Conservation (phyloP, 1,284 basidiomycete species). For the Neolentinus lepideus region DNA sequence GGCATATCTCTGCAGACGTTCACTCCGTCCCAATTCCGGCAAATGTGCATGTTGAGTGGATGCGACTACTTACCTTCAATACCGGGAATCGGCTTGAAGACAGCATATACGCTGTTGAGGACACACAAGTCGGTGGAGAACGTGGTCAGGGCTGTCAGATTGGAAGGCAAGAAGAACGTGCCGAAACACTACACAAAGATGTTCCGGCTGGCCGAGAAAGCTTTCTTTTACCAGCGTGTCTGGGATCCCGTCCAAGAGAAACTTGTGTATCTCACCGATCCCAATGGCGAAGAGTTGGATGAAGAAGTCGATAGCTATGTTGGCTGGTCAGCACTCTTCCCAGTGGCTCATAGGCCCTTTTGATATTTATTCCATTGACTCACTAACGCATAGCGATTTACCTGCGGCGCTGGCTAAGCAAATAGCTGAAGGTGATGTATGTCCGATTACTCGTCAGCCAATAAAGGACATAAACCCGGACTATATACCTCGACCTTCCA, state of each 20-base stretch:
- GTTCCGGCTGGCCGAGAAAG: constrained; percentile 81
- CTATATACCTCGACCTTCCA: constrained; percentile 46
- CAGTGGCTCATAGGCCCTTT: not conserved
- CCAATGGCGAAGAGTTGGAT: constrained; percentile 46
- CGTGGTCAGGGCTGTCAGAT: constrained; percentile 70
- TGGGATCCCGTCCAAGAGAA: constrained; percentile 68
- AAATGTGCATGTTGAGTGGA: constrained; percentile 95
- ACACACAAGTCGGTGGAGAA: constrained; percentile 86
- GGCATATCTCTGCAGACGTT: constrained; percentile 83
- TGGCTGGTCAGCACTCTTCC: constrained; percentile 52
- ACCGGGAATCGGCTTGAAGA: constrained; percentile 91
- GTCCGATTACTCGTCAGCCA: constrained; percentile 67
- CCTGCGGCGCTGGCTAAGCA: constrained; percentile 51
- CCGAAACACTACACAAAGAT: constrained; percentile 71
- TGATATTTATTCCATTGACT: constrained; percentile 9
- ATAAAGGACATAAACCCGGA: constrained; percentile 79
- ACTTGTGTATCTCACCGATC: constrained; percentile 65
- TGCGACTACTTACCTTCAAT: constrained; percentile 97
- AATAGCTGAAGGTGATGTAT: constrained; percentile 71
- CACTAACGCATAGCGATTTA: constrained; percentile 38
- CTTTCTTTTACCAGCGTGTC: constrained; percentile 92
- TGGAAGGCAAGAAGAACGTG: constrained; percentile 84
- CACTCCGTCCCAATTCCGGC: constrained; percentile 85
- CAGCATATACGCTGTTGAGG: constrained; percentile 78
- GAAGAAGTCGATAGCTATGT: constrained; percentile 67